phyloP scores from a whole-genome alignment of 2,329 filamentous ascomycete species.

The Catunica adiposa region DNA sequence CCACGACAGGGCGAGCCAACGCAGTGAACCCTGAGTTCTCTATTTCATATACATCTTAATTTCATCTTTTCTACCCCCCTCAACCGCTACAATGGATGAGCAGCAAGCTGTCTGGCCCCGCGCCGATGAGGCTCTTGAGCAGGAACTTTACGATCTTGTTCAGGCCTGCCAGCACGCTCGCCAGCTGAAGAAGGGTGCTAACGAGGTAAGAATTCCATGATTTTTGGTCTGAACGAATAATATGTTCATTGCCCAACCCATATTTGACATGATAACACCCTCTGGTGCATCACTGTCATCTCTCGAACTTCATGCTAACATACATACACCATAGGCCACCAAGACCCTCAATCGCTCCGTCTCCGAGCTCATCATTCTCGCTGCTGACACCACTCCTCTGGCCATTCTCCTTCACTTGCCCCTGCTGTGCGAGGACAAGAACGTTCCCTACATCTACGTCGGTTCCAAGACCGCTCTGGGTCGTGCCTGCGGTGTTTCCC shows the following conservation, averaged over 20 bases:
- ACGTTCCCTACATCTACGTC: slow-evolving; percentile 49
- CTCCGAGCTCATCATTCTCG: slow-evolving; percentile 74
- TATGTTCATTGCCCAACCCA: too few species aligned
- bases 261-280: too few species aligned
- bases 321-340: slow-evolving; percentile 33
- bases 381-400: slow-evolving; percentile 73
- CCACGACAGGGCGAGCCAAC: slow-evolving; percentile 38
- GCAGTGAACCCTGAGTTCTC: slow-evolving; percentile 40
- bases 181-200: slow-evolving; percentile 80
- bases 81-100: slow-evolving; percentile 10
- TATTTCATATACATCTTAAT: slow-evolving; percentile 16
- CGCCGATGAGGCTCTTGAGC: slow-evolving; percentile 56
- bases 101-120: slow-evolving; percentile 44
- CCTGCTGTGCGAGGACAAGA: slow-evolving; percentile 71
- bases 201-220: slow-evolving; percentile 35
- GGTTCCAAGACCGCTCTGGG: slow-evolving; percentile 71
- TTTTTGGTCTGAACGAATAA: too few species aligned
- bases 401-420: slow-evolving; percentile 82
- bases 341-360: slow-evolving; percentile 87
- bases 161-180: slow-evolving; percentile 54
- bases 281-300: too few species aligned
- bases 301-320: background rate
- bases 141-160: slow-evolving; percentile 69
- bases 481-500: slow-evolving; percentile 74
- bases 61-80: background rate